Conservation (phyloP, 75 land plant species). For the Pinus taeda region DNA sequence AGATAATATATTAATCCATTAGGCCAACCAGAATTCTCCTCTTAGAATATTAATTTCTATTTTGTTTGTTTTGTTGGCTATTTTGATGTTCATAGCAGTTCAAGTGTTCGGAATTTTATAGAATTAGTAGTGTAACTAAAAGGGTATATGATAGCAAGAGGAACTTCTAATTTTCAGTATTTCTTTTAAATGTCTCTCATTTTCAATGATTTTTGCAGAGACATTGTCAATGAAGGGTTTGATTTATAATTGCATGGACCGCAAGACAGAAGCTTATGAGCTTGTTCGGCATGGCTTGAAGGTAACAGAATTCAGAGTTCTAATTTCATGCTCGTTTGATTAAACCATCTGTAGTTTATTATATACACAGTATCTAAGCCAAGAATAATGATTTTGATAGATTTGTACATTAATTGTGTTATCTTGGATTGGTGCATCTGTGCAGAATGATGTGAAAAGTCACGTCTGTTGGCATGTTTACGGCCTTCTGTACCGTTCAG, state of each 20-base stretch:
- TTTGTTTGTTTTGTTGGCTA: too few relatives aligned
- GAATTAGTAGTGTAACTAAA: too few relatives aligned
- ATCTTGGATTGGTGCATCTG: neutral
- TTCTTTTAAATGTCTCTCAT: neutral
- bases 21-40: too few relatives aligned
- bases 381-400: neutral
- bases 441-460: slow-evolving; percentile 98
- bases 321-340: neutral
- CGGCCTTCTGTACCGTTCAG: slow-evolving; percentile 96
- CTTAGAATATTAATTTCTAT: too few relatives aligned
- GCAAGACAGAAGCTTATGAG: slow-evolving; percentile 92
- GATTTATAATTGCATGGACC: slow-evolving; percentile 96
- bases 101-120: too few relatives aligned
- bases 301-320: slow-evolving; percentile 28
- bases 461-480: slow-evolving; percentile 99
- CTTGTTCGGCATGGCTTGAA: slow-evolving; percentile 91
- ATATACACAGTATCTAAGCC: neutral
- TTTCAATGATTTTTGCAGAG: slow-evolving; percentile 38
- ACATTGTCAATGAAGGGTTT: slow-evolving; percentile 96
- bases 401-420: neutral
- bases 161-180: neutral
- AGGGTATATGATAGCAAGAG: neutral
- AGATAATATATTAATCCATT: too few relatives aligned
- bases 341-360: neutral
- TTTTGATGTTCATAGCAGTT: too few relatives aligned